Conservation (phyloP, 768 basidiomycete genomes). For the Lactarius hatsudake region DNA sequence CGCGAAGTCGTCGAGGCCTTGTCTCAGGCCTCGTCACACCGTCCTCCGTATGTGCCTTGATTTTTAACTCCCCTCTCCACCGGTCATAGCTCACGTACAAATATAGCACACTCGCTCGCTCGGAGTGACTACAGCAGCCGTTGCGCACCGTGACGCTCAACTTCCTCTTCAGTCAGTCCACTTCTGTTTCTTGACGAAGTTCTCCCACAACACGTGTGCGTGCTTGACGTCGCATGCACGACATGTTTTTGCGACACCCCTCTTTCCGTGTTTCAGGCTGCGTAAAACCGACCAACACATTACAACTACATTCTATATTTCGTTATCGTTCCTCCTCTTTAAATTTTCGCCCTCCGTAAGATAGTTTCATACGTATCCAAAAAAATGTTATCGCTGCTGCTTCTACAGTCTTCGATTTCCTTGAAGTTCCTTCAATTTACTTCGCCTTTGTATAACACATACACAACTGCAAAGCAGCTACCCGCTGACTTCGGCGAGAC, state of each 20-base stretch:
- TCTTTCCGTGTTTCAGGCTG: too few relatives aligned
- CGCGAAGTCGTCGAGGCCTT: not conserved
- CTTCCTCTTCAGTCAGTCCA: not conserved
- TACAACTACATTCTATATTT: too few relatives aligned
- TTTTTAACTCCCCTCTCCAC: not conserved
- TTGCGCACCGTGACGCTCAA: too few relatives aligned
- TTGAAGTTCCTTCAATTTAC: too few relatives aligned
- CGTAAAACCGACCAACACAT: too few relatives aligned
- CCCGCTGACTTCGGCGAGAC: too few relatives aligned
- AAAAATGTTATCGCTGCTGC: too few relatives aligned
- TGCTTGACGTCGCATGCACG: not conserved
- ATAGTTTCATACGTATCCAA: not conserved
- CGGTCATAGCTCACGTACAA: not conserved
- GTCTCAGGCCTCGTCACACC: not conserved
- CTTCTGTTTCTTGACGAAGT: not conserved
- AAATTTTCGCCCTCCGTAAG: not conserved
- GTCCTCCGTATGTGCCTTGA: not conserved
- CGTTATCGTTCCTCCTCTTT: not conserved
- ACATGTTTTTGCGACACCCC: too few relatives aligned
- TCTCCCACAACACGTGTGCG: too few relatives aligned
- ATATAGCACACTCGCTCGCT: not conserved
- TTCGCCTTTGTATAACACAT: too few relatives aligned
- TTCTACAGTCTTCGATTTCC: too few relatives aligned
- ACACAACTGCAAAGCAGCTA: too few relatives aligned
- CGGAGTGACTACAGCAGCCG: not conserved